Evolutionary conservation across 2,329 filamentous ascomycete genomes (phyloP).

Genomic region (Chalaropsis thielavioides): DNA sequence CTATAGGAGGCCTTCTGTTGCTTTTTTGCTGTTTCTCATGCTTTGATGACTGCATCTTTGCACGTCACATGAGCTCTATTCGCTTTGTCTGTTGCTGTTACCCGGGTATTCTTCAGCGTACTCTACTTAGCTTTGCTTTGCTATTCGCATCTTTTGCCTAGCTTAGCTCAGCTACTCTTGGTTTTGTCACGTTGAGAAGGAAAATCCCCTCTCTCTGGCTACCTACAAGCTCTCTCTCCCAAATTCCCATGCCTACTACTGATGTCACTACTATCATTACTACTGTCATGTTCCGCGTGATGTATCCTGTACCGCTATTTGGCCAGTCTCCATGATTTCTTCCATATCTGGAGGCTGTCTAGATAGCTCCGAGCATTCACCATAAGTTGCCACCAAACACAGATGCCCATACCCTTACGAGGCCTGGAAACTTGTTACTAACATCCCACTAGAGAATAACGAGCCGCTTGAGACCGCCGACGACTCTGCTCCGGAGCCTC

Average conservation of each 20-base stretch:
- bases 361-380: neutral
- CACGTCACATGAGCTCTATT: neutral
- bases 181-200: neutral
- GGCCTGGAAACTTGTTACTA: neutral
- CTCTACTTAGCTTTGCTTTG: neutral
- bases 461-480: neutral
- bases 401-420: neutral
- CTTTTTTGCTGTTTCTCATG: neutral
- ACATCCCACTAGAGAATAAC: neutral
- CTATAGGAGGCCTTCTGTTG: neutral
- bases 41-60: neutral
- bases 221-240: slow-evolving; percentile 1
- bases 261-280: slow-evolving; percentile 1
- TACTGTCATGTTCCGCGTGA: neutral
- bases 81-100: neutral
- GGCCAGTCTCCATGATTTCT: neutral
- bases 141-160: neutral
- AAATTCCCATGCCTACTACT: slow-evolving; percentile 4
- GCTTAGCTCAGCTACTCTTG: neutral
- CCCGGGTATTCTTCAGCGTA: neutral
- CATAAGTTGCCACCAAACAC: neutral
- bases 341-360: slow-evolving; percentile 1
- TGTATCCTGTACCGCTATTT: neutral
- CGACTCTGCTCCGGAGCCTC: neutral
- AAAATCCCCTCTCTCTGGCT: neutral